Percentiles rank a stretch among this genome's conserved stretches.
Conservation (phyloP, 805 yeast species). For the Saccharomycopsis schoenii region DNA sequence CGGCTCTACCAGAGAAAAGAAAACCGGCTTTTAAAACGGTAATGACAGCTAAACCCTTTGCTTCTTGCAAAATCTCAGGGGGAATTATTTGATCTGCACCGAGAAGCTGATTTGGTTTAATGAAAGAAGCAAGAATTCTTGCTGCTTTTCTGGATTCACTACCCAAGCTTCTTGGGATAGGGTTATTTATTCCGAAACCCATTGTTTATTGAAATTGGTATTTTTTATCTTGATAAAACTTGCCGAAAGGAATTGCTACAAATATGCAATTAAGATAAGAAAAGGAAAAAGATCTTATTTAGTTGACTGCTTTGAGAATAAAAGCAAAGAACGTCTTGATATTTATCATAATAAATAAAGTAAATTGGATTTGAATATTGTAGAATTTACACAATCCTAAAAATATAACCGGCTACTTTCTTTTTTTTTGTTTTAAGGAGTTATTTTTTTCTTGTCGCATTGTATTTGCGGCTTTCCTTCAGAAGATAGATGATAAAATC, state of each 20-base stretch:
- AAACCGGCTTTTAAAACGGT: slow-evolving; percentile 97
- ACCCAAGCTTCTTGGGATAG: slow-evolving; percentile 82
- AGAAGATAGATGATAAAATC: too few species aligned
- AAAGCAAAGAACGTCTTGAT: too few species aligned
- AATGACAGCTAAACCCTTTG: slow-evolving; percentile 84
- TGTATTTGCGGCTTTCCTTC: too few species aligned
- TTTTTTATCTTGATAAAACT: neutral
- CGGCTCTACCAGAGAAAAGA: slow-evolving; percentile 92
- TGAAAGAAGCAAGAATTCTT: slow-evolving; percentile 75
- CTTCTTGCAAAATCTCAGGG: slow-evolving; percentile 73
- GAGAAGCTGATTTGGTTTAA: slow-evolving; percentile 88
- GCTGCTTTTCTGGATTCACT: slow-evolving; percentile 93
- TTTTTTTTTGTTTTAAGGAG: too few species aligned
- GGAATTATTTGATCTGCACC: slow-evolving; percentile 90
- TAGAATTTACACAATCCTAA: too few species aligned
- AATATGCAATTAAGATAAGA: neutral
- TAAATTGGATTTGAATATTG: too few species aligned
- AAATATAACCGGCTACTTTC: too few species aligned
- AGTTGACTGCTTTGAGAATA: too few species aligned
- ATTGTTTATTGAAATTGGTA: slow-evolving; percentile 24
- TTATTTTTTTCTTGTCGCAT: too few species aligned
- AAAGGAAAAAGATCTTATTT: neutral
- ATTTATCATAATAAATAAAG: too few species aligned
- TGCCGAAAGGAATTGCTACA: neutral
- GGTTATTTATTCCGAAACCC: slow-evolving; percentile 72